phyloP scores from a whole-genome alignment of 176 grass and related monocot species.

The Rhipidocladum racemiflorum region DNA sequence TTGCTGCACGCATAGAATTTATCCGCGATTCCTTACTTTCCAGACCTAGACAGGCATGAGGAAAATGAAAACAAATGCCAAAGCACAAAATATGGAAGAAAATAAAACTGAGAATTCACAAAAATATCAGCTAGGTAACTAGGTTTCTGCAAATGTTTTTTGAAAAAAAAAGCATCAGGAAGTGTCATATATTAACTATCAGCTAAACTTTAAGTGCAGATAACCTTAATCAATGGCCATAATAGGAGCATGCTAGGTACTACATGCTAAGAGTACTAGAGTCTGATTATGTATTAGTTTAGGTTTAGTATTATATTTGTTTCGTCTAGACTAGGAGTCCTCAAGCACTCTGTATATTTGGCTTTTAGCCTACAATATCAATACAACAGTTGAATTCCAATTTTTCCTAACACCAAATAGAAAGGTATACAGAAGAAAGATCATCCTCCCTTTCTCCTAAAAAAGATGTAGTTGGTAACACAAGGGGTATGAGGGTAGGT shows the following conservation, averaged over 20 bases:
- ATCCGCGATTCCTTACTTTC: conserved; percentile 77
- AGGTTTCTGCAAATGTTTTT: background rate
- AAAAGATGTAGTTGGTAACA: background rate
- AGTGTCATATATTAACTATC: background rate
- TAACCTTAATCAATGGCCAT: background rate
- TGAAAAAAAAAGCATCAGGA: background rate
- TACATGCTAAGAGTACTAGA: background rate
- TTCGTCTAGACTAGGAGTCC: background rate
- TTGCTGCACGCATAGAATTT: conserved; percentile 87
- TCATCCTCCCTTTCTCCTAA: background rate
- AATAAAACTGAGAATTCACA: conserved; percentile 24
- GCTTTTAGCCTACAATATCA: conserved; percentile 3
- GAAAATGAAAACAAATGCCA: conserved; percentile 28
- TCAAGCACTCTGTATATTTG: background rate
- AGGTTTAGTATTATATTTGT: background rate
- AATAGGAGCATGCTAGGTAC: conserved; percentile 9
- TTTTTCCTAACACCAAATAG: conserved; percentile 2
- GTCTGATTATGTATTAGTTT: background rate
- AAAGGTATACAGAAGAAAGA: conserved; percentile 15
- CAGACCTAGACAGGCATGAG: conserved; percentile 57
- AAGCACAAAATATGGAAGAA: conserved; percentile 7
- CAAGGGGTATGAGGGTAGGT: background rate
- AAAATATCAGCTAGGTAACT: conserved; percentile 3
- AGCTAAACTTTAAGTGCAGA: conserved; percentile 1
- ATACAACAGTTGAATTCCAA: background rate